Evolutionary conservation across 768 basidiomycete genomes (phyloP).

Genomic region (Lentinula detonsa): DNA sequence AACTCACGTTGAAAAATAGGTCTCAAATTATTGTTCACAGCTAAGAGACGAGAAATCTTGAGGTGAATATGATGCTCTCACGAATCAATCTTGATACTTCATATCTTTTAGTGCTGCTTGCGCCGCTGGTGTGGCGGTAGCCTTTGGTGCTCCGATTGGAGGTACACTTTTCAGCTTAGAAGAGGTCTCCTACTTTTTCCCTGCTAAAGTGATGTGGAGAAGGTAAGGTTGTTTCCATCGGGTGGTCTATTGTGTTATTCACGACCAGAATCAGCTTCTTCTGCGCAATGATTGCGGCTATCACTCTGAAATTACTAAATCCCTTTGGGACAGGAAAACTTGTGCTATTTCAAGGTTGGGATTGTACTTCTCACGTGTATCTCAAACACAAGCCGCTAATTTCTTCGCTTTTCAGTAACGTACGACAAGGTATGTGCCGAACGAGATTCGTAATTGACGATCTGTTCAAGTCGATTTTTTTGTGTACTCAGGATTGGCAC

Average conservation of each 20-base stretch:
- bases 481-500: slow-evolving; percentile 73
- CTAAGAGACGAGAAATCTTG: slow-evolving; percentile 89
- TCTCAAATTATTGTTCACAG: slow-evolving; percentile 28
- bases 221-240: slow-evolving; percentile 47
- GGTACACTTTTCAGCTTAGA: slow-evolving; percentile 91
- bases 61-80: not conserved
- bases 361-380: not conserved
- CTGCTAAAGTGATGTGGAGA: slow-evolving; percentile 95
- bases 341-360: slow-evolving; percentile 64
- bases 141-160: slow-evolving; percentile 95
- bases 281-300: slow-evolving; percentile 96
- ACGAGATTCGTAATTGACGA: not conserved
- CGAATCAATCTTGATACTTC: not conserved
- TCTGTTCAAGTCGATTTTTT: not conserved
- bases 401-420: slow-evolving; percentile 38
- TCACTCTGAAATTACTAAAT: slow-evolving; percentile 88
- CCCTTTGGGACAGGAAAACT: slow-evolving; percentile 95
- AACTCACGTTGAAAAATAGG: not conserved
- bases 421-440: slow-evolving; percentile 62
- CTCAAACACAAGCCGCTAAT: not conserved
- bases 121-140: slow-evolving; percentile 96
- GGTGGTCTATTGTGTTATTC: slow-evolving; percentile 15
- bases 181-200: slow-evolving; percentile 96
- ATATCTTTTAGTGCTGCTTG: slow-evolving; percentile 68
- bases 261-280: slow-evolving; percentile 66